Evolutionary conservation across 495 filamentous ascomycete species (phyloP).

Genomic region (Echria macrotheca): DNA sequence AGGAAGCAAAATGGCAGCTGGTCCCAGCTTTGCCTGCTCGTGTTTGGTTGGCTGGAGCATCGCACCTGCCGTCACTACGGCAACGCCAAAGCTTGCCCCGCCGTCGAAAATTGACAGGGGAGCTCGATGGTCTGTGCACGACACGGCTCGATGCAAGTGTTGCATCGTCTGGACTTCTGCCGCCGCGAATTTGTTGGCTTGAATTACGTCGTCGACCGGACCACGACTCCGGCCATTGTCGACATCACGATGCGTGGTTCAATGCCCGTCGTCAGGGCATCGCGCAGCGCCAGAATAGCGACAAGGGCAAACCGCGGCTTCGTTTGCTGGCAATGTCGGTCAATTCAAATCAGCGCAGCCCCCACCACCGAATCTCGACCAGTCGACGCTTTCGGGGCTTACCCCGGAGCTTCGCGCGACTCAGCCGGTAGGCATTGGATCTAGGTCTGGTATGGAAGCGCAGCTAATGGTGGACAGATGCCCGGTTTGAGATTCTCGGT

Average conservation of each 20-base stretch:
- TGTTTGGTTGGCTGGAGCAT: constrained; percentile 4
- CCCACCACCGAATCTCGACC: constrained; percentile 46
- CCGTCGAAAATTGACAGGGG: no score
- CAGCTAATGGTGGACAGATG: constrained; percentile 54
- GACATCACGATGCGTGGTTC: constrained; percentile 29
- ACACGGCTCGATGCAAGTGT: constrained; percentile 3
- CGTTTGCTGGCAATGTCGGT: constrained; percentile 44
- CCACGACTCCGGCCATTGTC: no score
- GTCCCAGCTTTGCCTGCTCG: no score
- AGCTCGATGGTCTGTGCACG: no score
- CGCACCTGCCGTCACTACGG: neutral
- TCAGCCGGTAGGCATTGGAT: constrained; percentile 33
- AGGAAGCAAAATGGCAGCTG: neutral
- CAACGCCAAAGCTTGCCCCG: no score
- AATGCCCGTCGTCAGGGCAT: constrained; percentile 20
- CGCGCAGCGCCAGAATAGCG: constrained; percentile 14
- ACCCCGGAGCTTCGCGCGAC: constrained; percentile 28
- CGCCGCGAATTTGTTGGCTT: neutral
- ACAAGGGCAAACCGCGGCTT: constrained; percentile 15
- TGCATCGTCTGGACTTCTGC: neutral
- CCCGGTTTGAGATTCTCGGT: constrained; percentile 87
- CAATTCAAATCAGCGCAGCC: constrained; percentile 50
- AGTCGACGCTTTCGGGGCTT: constrained; percentile 41
- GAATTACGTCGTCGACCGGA: neutral
- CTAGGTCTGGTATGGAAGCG: neutral